phyloP scores from a whole-genome alignment of 1,139 yeast genomes.

The Kluyveromyces sp. region DNA sequence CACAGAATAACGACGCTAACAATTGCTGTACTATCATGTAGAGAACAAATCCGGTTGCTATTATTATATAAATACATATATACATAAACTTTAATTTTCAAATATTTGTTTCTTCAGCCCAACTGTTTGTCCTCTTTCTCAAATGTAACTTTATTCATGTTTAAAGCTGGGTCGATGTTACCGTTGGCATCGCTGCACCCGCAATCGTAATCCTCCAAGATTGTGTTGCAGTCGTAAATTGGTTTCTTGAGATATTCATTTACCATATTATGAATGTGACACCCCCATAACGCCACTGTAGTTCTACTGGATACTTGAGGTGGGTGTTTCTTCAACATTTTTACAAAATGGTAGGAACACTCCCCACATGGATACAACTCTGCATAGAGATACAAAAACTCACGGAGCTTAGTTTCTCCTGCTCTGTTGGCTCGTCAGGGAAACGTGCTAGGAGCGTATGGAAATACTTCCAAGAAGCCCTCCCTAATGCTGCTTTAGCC shows the following conservation, averaged over 20 bases:
- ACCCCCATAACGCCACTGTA: constrained; percentile 93
- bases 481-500: constrained; percentile 45
- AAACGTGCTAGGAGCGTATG: constrained; percentile 89
- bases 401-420: constrained; percentile 53
- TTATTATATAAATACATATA: no score
- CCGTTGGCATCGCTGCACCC: constrained; percentile 79
- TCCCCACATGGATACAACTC: constrained; percentile 91
- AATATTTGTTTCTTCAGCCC: constrained; percentile 14
- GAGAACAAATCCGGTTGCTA: background rate
- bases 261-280: constrained; percentile 84
- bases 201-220: constrained; percentile 87
- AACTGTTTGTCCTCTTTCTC: constrained; percentile 27
- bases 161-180: constrained; percentile 15
- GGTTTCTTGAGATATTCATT: constrained; percentile 65
- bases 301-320: constrained; percentile 76
- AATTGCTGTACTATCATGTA: constrained; percentile 42
- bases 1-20: constrained; percentile 3
- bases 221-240: constrained; percentile 72
- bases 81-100: no score
- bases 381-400: constrained; percentile 52
- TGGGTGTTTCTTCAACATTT: constrained; percentile 60
- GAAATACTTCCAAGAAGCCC: constrained; percentile 83
- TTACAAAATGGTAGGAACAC: constrained; percentile 85
- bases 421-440: constrained; percentile 68
- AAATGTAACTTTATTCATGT: constrained; percentile 19